These are phyloP conservation scores for Pseudohalonectria lignicola DNA, from an alignment of 2,329 filamentous ascomycete genomes.

Conservation along the genomic window DNA sequence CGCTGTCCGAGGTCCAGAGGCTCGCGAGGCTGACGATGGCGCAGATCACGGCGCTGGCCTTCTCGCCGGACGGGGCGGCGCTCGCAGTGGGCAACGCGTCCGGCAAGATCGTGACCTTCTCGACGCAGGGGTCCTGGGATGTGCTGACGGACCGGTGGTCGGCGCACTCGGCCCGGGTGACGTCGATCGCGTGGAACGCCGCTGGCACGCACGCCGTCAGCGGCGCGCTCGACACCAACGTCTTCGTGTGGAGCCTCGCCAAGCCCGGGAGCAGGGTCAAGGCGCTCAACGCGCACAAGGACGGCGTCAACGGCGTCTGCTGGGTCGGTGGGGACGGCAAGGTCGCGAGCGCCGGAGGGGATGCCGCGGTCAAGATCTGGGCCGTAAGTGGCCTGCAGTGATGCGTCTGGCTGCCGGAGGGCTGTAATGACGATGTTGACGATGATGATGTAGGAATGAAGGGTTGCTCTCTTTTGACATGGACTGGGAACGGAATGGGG, in stretches of 20 bases:
- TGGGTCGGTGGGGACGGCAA: conserved; percentile 58
- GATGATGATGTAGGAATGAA: no score
- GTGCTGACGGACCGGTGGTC: conserved; percentile 68
- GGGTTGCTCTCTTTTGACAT: no score
- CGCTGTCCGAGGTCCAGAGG: conserved; percentile 41
- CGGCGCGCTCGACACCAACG: conserved; percentile 80
- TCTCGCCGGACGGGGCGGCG: conserved; percentile 65
- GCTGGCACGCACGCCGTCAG: conserved; percentile 70
- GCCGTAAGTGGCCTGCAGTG: conserved; percentile 45
- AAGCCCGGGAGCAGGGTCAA: conserved; percentile 80
- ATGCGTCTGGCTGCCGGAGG: no score
- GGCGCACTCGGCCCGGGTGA: conserved; percentile 47
- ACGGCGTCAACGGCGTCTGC: conserved; percentile 78
- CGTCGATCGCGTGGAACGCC: conserved; percentile 62
- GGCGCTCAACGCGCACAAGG: conserved; percentile 83
- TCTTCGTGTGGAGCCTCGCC: conserved; percentile 81
- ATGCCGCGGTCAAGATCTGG: conserved; percentile 91
- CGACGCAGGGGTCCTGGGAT: conserved; percentile 42
- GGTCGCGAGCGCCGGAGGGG: conserved; percentile 71
- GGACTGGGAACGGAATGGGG: no score
- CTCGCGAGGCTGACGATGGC: conserved; percentile 56
- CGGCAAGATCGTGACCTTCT: conserved; percentile 82
- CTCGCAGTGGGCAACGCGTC: conserved; percentile 74
- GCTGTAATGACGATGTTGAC: no score
- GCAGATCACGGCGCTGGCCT: conserved; percentile 68